Evolutionary conservation across 768 basidiomycete species (phyloP).

Genomic region (Psilocybe tampanensis): DNA sequence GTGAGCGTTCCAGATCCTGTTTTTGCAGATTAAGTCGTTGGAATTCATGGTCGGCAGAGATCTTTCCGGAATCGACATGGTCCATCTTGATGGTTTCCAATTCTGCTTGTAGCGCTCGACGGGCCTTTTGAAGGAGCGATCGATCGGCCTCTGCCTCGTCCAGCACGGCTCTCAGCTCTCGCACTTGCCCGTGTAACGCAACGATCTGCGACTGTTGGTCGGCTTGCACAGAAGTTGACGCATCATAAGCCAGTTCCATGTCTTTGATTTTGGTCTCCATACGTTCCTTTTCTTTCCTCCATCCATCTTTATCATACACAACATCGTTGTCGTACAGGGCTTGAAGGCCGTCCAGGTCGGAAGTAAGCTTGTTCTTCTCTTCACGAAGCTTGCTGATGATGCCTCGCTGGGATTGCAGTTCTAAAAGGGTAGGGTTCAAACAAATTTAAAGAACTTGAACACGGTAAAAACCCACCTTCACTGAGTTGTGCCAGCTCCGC

Average conservation of each 20-base stretch:
- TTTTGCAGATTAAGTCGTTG: slow-evolving; percentile 80
- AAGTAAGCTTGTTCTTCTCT: slow-evolving; percentile 77
- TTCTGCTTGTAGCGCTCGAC: slow-evolving; percentile 78
- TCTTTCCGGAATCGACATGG: slow-evolving; percentile 66
- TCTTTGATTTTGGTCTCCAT: slow-evolving; percentile 82
- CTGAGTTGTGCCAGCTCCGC: slow-evolving; percentile 80
- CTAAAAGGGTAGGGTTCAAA: slow-evolving; percentile 34
- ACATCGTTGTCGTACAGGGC: slow-evolving; percentile 77
- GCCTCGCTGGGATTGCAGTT: slow-evolving; percentile 79
- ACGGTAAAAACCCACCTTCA: slow-evolving; percentile 55
- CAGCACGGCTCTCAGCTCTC: slow-evolving; percentile 76
- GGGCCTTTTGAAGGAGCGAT: slow-evolving; percentile 76
- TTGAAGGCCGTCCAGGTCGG: slow-evolving; percentile 77
- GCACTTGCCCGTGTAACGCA: slow-evolving; percentile 82
- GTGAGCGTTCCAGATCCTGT: slow-evolving; percentile 75
- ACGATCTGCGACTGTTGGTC: slow-evolving; percentile 88
- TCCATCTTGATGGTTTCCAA: slow-evolving; percentile 81
- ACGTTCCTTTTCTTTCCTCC: slow-evolving; percentile 89
- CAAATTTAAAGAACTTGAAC: neutral
- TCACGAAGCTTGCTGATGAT: slow-evolving; percentile 75
- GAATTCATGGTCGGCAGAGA: slow-evolving; percentile 72
- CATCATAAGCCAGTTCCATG: slow-evolving; percentile 74
- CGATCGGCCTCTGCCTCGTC: slow-evolving; percentile 88
- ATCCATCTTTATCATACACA: slow-evolving; percentile 67
- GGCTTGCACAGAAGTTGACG: slow-evolving; percentile 67